Base-by-base conservation (phyloP, 2,329 filamentous ascomycete species). In the Colletotrichum costaricense region DNA sequence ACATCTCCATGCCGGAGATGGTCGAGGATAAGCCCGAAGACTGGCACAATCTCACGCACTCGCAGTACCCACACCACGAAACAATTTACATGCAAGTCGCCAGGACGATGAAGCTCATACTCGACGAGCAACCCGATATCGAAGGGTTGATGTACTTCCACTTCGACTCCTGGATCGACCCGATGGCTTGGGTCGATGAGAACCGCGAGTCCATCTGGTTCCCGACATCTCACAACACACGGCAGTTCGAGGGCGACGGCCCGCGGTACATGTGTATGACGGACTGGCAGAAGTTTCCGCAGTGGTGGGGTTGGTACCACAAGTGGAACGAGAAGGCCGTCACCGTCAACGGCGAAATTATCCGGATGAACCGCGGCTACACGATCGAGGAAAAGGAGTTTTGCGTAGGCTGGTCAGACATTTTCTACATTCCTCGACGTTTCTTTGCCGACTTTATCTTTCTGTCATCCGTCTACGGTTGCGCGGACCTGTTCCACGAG, bases 131-230 rank as follows among this genome's bases (percentile, higher is more conserved):
- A 6, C 67, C 78, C 0, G 78, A 80, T 1, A 78, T 81, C 8
- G 74, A 74, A 22, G 80, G 80, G 0, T 56, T 81, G 4, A 63
- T 81, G 16, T 81, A 78, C 69, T 80, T 77, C 67, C 80, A 81
- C 66, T 81, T 81, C 57, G 80, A 81, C 68, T 79, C 79, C 0
- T 81, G 80, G 80, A 75, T 81, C 67, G 77, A 80, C 67, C 80
- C 80, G 0, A 62, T 81, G 55, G 76, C 69, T 19, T 81, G 76
- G 60, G 68, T 66, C 28, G 75, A 75, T 67, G 75, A 76, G 72
- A 76, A 80, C 63, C 76, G 75, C 35, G 58, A 75, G 8, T 78
- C 78, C 22, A 80, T 81, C 46, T 79, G 78, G 77, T 76, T 77
- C 69, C 79, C 77, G 12, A 72, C 77, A 24, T 70, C 73, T 1